Percentiles rank a stretch among this genome's conserved stretches.
These are phyloP conservation scores for Spirogloea muscicola DNA, from an alignment of 139 green algal genomes.

Conservation along the genomic window DNA sequence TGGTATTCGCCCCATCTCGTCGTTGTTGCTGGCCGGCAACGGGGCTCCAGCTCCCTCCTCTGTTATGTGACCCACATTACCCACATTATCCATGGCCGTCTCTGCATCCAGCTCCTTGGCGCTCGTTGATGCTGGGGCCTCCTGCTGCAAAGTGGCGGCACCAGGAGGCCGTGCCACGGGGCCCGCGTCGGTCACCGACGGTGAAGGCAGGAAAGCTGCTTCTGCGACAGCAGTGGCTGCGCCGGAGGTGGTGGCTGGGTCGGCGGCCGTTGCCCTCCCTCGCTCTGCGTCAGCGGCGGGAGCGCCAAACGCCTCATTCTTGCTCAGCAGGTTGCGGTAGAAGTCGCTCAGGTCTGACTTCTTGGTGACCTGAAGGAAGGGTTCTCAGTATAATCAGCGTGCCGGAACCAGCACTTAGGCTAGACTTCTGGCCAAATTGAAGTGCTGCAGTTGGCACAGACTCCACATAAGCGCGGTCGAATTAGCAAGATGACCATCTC, in stretches of 20 bases:
- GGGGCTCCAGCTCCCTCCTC: not conserved
- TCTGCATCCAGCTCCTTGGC: no score
- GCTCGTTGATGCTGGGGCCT: not conserved
- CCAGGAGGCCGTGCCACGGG: not conserved
- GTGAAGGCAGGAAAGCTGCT: not conserved
- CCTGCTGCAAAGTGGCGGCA: not conserved
- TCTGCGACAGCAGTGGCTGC: not conserved
- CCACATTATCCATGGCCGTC: no score
- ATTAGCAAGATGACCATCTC: no score
- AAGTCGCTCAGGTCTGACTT: slow-evolving; percentile 79
- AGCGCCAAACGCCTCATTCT: slow-evolving; percentile 69
- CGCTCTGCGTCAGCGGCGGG: not conserved
- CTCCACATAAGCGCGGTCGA: no score
- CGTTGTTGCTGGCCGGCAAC: not conserved
- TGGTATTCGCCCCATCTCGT: not conserved
- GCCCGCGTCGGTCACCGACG: no score
- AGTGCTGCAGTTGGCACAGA: no score
- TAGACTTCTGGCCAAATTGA: no score
- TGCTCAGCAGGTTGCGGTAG: slow-evolving; percentile 77
- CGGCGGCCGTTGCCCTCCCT: not conserved
- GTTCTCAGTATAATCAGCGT: no score
- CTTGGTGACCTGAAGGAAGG: slow-evolving; percentile 49
- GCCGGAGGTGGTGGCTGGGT: not conserved
- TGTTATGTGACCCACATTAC: no score
- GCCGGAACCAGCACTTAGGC: no score